Base-by-base conservation (phyloP, 306 rosid species). In the Echinosophora koreensis region DNA sequence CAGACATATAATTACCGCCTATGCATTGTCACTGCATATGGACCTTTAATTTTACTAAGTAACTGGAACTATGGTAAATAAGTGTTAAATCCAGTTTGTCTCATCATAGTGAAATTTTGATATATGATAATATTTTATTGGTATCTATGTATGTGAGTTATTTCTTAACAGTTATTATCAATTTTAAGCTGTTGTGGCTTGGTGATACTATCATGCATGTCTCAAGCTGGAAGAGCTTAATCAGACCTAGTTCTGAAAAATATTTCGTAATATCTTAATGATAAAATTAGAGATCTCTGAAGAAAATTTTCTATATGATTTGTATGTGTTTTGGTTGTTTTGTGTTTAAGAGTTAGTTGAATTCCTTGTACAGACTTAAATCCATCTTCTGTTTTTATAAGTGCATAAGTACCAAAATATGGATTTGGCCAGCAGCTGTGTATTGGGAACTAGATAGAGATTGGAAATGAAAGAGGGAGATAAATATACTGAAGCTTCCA, bases 281-380 rank as follows among this genome's bases (percentile, higher is more conserved):
- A 64, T 38, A 0, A 66, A 35, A 28, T 27, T 51, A 3, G 39
- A 62, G 39, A 11, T 72, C 66, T 42, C 12, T 27, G 11, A 39
- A 77, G 10, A 37, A n/a, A 17, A 5, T 0, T 5, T 74, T 41
- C 16, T 41, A 14, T 22, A 2, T 15, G 38, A 47, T 74, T 46
- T 60, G 22, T 73, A 22, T 74, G 62, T 65, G 46, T 76, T 30
- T 60, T 44, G 30, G 78, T 30, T 73, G 32, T 58, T 14, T 8
- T 74, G 9, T 56, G 56, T 56, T 58, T 8, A 8, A 2, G 5
- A 56, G 42, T 3, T 52, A 3, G 37, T 71, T 71, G 76, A 35
- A 38, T 77, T 46, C 49, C 30, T 15, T 13, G 3, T 28, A 59
- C 18, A 50, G 51, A 58, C 32, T 16, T 47, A 59, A 55, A 57